Evolutionary conservation across 2,329 filamentous ascomycete genomes (phyloP).

Genomic region (Apiospora sp.): DNA sequence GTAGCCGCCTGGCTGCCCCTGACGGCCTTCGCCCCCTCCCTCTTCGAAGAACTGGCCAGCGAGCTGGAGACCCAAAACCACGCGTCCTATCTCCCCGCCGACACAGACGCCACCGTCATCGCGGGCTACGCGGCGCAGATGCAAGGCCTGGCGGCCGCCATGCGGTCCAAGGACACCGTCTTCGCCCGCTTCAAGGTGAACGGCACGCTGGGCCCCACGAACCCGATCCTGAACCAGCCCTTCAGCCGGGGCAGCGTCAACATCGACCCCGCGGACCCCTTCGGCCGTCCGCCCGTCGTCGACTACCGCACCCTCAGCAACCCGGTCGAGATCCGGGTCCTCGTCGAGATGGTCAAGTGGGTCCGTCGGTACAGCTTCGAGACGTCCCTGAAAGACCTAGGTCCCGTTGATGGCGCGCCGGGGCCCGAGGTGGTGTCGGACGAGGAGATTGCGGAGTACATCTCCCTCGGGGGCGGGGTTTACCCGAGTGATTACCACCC

Average conservation of each 20-base stretch:
- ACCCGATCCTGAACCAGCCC: slow-evolving; percentile 42
- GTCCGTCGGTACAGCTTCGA: slow-evolving; percentile 46
- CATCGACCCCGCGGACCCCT: slow-evolving; percentile 49
- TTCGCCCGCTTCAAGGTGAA: slow-evolving; percentile 22
- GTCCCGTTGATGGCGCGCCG: slow-evolving; percentile 44
- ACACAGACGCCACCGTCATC: slow-evolving; percentile 45
- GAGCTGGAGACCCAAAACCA: slow-evolving; percentile 44
- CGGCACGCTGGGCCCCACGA: not conserved
- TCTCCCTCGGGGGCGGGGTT: not conserved
- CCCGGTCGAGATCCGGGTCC: slow-evolving; percentile 47
- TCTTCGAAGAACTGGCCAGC: slow-evolving; percentile 43
- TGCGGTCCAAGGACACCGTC: slow-evolving; percentile 21
- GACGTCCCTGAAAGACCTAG: slow-evolving; percentile 44
- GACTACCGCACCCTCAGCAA: slow-evolving; percentile 50
- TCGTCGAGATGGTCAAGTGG: slow-evolving; percentile 49
- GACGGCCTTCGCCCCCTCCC: slow-evolving; percentile 43
- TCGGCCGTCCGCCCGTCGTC: slow-evolving; percentile 44
- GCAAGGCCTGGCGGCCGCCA: slow-evolving; percentile 1
- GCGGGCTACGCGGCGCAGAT: slow-evolving; percentile 43
- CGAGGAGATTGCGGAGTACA: slow-evolving; percentile 39
- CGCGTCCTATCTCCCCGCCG: slow-evolving; percentile 42
- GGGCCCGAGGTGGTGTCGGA: slow-evolving; percentile 43
- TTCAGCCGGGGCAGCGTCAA: slow-evolving; percentile 48
- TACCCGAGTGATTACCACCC: slow-evolving; percentile 43
- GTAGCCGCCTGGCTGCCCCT: slow-evolving; percentile 46